phyloP scores from a whole-genome alignment of 2,329 filamentous ascomycete genomes.

The Xylariaceae sp. region DNA sequence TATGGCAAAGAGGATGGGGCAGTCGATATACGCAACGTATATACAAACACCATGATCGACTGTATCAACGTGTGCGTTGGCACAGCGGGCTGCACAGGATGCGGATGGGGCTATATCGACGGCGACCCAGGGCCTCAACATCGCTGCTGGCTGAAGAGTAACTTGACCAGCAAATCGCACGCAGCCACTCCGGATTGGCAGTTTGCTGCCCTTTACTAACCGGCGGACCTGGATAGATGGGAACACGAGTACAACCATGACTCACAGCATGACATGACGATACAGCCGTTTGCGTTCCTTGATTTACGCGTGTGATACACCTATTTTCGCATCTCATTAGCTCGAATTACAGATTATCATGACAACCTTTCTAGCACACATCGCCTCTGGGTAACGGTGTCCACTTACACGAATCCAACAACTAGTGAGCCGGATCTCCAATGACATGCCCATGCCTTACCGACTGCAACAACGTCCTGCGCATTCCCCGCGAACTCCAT shows the following conservation, averaged over 20 bases:
- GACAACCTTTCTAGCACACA: not conserved
- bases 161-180: conserved; percentile 31
- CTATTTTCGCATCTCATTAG: not conserved
- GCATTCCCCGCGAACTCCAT: not conserved
- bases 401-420: not conserved
- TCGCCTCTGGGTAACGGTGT: not conserved
- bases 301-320: conserved; percentile 1
- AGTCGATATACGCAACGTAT: conserved; percentile 31
- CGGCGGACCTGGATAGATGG: not conserved
- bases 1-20: conserved; percentile 34
- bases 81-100: conserved; percentile 37
- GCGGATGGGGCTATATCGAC: conserved; percentile 41
- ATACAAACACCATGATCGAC: conserved; percentile 37
- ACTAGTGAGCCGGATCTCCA: not conserved
- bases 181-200: conserved; percentile 37
- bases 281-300: not conserved
- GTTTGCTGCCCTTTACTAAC: conserved; percentile 37
- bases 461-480: not conserved
- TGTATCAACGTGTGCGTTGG: conserved; percentile 43
- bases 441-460: not conserved
- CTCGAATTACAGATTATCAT: not conserved
- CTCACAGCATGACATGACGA: no score
- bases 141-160: conserved; percentile 41
- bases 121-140: conserved; percentile 38
- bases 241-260: not conserved